These are phyloP conservation scores for Rhodomyrtus tomentosa DNA, from an alignment of 345 rosid genomes.

Conservation along the genomic window DNA sequence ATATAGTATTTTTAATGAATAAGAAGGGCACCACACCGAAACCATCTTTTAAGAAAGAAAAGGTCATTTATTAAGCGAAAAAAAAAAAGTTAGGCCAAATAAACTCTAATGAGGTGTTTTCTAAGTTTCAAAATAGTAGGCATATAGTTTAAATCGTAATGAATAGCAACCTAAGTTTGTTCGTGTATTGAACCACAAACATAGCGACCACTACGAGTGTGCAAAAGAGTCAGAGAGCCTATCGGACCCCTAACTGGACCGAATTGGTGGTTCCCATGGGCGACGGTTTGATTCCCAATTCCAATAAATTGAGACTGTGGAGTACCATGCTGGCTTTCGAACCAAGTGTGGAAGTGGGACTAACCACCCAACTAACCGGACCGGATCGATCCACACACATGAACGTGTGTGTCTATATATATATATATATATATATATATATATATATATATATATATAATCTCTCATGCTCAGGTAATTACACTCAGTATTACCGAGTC, in stretches of 20 bases:
- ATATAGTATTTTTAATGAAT: background rate
- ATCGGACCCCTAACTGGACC: too few relatives aligned
- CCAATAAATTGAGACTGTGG: too few relatives aligned
- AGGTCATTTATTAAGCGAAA: background rate
- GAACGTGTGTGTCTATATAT: too few relatives aligned
- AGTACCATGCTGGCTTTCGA: too few relatives aligned
- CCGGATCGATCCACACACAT: too few relatives aligned
- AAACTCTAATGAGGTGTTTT: background rate
- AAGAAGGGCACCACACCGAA: background rate
- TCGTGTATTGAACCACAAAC: background rate
- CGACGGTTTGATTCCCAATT: too few relatives aligned
- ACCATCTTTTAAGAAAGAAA: background rate
- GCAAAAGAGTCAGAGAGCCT: too few relatives aligned
- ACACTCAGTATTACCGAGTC: slow-evolving; percentile 45
- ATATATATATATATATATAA: too few relatives aligned
- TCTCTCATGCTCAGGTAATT: slow-evolving; percentile 1
- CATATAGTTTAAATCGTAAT: background rate
- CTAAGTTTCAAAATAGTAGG: background rate
- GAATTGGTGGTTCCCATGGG: too few relatives aligned
- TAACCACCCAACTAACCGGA: too few relatives aligned
- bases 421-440: too few relatives aligned
- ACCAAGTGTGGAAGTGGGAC: too few relatives aligned
- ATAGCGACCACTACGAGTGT: background rate
- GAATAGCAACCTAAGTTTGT: background rate
- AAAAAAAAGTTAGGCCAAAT: background rate